Evolutionary conservation across 805 yeast genomes (phyloP).

Genomic region (Monosporozyma solicola): DNA sequence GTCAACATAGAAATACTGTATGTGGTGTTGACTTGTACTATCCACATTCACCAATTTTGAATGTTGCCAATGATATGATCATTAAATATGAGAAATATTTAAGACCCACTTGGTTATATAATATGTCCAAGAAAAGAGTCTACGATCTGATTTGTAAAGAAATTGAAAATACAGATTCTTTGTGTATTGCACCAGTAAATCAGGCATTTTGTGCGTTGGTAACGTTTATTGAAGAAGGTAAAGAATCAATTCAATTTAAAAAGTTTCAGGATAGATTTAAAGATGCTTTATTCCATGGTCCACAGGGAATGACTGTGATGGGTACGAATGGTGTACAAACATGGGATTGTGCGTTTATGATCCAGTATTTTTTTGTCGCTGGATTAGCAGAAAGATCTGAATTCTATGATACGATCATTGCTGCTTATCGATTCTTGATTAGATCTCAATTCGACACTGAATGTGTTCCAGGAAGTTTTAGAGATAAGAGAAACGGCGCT

Average conservation of each 20-base stretch:
- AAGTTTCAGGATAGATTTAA: conserved; percentile 50
- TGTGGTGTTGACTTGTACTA: conserved; percentile 90
- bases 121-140: conserved; percentile 41
- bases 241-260: conserved; percentile 50
- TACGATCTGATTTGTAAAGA: conserved; percentile 67
- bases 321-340: conserved; percentile 98
- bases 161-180: conserved; percentile 61
- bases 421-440: conserved; percentile 62
- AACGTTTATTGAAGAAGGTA: conserved; percentile 60
- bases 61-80: conserved; percentile 51
- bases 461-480: conserved; percentile 63
- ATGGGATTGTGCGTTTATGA: conserved; percentile 91
- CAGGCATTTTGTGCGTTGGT: conserved; percentile 77
- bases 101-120: conserved; percentile 66
- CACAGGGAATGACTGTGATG: conserved; percentile 85
- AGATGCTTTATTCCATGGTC: conserved; percentile 76
- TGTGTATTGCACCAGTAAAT: conserved; percentile 91
- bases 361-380: conserved; percentile 73
- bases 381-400: conserved; percentile 67
- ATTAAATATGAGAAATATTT: conserved; percentile 59
- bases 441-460: conserved; percentile 81
- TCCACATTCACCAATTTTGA: conserved; percentile 70
- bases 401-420: conserved; percentile 53
- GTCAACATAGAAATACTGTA: conserved; percentile 66
- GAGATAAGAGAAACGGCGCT: conserved; percentile 80